Evolutionary conservation across 768 basidiomycete genomes (phyloP), one percentile per base, ranked within the genome.

Genomic region (Naematelia aurantialba): DNA sequence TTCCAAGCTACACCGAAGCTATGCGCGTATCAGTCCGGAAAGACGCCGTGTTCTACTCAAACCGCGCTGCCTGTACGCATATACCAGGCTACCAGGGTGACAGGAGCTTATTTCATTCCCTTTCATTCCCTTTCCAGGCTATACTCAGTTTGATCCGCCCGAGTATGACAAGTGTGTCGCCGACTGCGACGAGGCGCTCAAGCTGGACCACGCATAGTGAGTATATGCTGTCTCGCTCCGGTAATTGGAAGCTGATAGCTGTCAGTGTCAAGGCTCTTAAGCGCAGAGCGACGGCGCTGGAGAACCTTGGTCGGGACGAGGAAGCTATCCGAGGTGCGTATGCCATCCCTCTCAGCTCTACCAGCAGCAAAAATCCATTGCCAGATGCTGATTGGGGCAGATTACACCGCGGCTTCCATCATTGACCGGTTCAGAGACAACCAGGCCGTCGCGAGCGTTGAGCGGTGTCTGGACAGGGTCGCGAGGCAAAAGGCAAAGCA

Each of bases 381-480:
- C 19, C 19, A 19, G 42, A 12, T 44, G 56, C 26, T 26, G 45
- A 17, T 26, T 21, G 0, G 12, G 29, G 2, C 63, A 92, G 94
- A 99, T 77, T 98, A 86, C 81, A 97, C 94, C 0, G 90, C 94
- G n/a, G 87, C 89, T 0, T 91, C 93, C 14, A 94, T 99, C 64
- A 83, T 99, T 44, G 91, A 93, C 77, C 86, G 87, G 70, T 96
- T 98, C 84, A 82, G 86, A 73, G 91, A 93, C 70, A 84, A 88
- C 62, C 66, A 79, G 0, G 87, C 91, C 1, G 84, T 88, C 3
- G 82, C 85, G 53, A 81, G 89, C 0, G 91, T 98, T 5, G 96
- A 98, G 75, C 85, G 91, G n/a, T 89, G 94, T 19, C 79, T 98
- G 70, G 92, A 93, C 78, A 85, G 85, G 61, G 78, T 96, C 29